These are phyloP conservation scores for Pichia inconspicua DNA, from an alignment of 1,139 yeast genomes.

Conservation along the genomic window DNA sequence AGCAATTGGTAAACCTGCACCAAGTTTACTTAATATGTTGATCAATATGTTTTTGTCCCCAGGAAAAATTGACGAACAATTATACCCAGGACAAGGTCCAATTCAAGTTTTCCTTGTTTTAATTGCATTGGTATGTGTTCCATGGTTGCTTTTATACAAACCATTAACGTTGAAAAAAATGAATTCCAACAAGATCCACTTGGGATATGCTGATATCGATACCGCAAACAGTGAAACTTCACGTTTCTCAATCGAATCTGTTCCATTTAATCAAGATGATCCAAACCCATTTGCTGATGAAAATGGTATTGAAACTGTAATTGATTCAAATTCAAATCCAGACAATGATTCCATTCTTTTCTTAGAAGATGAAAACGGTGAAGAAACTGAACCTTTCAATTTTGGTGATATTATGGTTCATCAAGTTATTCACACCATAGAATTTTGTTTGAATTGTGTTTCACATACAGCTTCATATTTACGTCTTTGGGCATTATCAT, in stretches of 20 bases:
- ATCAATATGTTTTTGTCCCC: constrained; percentile 95
- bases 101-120: constrained; percentile 70
- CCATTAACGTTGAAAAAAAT: constrained; percentile 64
- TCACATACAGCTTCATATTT: constrained; percentile 97
- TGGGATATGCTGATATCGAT: constrained; percentile 15
- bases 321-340: background rate
- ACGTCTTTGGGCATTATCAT: constrained; percentile 92
- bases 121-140: constrained; percentile 82
- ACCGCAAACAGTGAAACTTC: constrained; percentile 53
- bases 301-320: background rate
- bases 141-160: constrained; percentile 83
- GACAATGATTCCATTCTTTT: background rate
- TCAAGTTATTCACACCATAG: constrained; percentile 97
- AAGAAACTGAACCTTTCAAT: constrained; percentile 46
- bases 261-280: constrained; percentile 35
- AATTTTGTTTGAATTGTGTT: constrained; percentile 93
- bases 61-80: constrained; percentile 73
- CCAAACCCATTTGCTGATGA: constrained; percentile 32
- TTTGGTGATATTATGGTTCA: constrained; percentile 94
- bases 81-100: constrained; percentile 76
- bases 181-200: constrained; percentile 19
- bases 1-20: constrained; percentile 66
- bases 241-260: constrained; percentile 54
- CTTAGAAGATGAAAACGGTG: constrained; percentile 33
- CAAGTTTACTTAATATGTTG: constrained; percentile 88